Evolutionary conservation across 306 rosid genomes (phyloP).

Genomic region (Spatholobus suberectus): DNA sequence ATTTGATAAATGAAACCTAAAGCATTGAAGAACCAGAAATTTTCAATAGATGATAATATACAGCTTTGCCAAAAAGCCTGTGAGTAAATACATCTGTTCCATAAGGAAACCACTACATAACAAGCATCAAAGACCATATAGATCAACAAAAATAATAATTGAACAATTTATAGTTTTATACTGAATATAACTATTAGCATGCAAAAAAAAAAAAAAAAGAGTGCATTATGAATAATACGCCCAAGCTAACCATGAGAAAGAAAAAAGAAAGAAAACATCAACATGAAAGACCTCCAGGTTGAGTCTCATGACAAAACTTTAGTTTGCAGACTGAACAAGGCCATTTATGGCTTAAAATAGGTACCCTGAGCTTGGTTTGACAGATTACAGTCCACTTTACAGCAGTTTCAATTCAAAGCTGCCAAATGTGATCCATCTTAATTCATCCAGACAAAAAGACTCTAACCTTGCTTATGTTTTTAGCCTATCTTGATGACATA

Average conservation of each 20-base stretch:
- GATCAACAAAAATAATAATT: not conserved
- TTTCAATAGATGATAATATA: conserved; percentile 15
- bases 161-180: not conserved
- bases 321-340: not conserved
- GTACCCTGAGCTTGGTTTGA: not conserved
- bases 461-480: too few species aligned
- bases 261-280: not conserved
- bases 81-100: not conserved
- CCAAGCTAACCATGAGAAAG: not conserved
- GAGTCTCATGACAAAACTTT: not conserved
- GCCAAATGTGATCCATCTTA: not conserved
- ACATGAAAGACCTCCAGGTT: not conserved
- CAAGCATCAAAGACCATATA: not conserved
- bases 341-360: not conserved
- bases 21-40: conserved; percentile 15
- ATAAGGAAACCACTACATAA: conserved; percentile 2
- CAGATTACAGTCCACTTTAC: not conserved
- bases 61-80: conserved; percentile 3
- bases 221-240: not conserved
- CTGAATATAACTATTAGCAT: not conserved
- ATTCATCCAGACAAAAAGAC: too few species aligned
- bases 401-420: not conserved
- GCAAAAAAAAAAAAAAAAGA: not conserved
- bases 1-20: conserved; percentile 79
- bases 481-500: too few species aligned